Conservation (phyloP, 768 basidiomycete genomes). For the Hypsizygus marmoreus region DNA sequence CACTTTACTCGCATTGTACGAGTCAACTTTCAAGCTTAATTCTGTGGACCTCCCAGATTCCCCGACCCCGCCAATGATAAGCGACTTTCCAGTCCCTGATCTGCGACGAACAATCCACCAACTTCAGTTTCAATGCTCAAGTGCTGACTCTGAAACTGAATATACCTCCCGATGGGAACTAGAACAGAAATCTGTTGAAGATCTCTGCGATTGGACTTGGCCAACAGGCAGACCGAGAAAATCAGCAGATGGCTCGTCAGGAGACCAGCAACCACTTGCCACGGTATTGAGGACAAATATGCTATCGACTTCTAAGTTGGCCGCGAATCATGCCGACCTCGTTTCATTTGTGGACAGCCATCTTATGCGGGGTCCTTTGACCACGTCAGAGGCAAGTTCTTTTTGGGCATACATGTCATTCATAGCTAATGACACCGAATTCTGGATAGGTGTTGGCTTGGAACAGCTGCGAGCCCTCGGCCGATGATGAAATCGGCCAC, state of each 20-base stretch:
- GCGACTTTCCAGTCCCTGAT: constrained; percentile 45
- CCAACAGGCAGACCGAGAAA: constrained; percentile 2
- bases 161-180: constrained; percentile 10
- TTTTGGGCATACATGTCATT: constrained; percentile 1
- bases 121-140: constrained; percentile 57
- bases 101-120: constrained; percentile 64
- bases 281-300: constrained; percentile 10
- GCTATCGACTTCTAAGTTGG: no score
- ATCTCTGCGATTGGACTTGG: constrained; percentile 15
- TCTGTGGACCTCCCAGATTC: constrained; percentile 37
- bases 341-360: constrained; percentile 57
- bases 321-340: no score
- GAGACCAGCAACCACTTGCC: constrained; percentile 6
- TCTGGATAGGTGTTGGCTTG: constrained; percentile 30
- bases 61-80: constrained; percentile 16
- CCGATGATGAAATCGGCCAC: constrained; percentile 63
- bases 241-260: constrained; percentile 7
- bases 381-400: constrained; percentile 42
- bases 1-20: constrained; percentile 48
- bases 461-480: constrained; percentile 33
- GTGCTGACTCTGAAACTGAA: constrained; percentile 11
- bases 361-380: constrained; percentile 37
- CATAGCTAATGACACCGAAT: constrained; percentile 10
- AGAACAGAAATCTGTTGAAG: constrained; percentile 2
- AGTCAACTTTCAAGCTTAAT: constrained; percentile 27